A percentile compares a stretch with the other conserved stretches of the same genome.
These are phyloP conservation scores for Gelatoporia subvermispora DNA, from an alignment of 768 basidiomycete species.

Conservation along the genomic window DNA sequence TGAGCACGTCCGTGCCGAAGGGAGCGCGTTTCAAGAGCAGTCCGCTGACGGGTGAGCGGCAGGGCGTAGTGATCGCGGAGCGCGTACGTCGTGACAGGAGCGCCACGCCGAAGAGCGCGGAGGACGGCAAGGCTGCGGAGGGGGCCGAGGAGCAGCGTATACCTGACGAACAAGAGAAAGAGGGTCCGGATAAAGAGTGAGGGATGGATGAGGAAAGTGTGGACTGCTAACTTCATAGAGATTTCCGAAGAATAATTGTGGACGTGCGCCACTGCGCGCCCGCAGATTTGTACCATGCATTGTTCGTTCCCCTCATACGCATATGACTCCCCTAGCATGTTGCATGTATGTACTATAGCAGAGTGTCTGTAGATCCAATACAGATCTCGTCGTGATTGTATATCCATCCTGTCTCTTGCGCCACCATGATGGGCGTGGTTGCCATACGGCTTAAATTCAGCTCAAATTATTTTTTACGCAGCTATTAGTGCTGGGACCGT, in stretches of 20 bases:
- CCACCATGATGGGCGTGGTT: too few species aligned
- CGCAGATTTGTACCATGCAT: constrained; percentile 1
- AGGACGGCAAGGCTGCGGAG: neutral
- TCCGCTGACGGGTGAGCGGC: constrained; percentile 47
- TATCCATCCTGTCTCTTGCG: too few species aligned
- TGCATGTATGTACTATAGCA: neutral
- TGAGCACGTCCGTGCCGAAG: constrained; percentile 29
- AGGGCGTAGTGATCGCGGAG: constrained; percentile 46
- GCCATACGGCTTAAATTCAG: too few species aligned
- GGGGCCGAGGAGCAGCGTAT: constrained; percentile 22
- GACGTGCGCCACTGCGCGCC: too few species aligned
- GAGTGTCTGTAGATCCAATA: neutral
- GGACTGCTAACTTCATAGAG: neutral
- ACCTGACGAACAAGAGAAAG: constrained; percentile 31
- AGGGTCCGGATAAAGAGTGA: constrained; percentile 27
- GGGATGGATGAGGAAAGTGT: neutral
- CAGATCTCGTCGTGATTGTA: neutral
- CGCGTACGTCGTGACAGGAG: constrained; percentile 29
- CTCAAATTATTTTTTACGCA: too few species aligned
- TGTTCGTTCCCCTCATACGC: neutral
- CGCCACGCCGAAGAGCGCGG: constrained; percentile 1
- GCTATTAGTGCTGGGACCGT: too few species aligned
- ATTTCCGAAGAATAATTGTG: neutral
- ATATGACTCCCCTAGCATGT: neutral
- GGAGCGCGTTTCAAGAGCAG: constrained; percentile 72